Base-by-base conservation (phyloP, 805 yeast species). In the Ogataea parapolymorpha region DNA sequence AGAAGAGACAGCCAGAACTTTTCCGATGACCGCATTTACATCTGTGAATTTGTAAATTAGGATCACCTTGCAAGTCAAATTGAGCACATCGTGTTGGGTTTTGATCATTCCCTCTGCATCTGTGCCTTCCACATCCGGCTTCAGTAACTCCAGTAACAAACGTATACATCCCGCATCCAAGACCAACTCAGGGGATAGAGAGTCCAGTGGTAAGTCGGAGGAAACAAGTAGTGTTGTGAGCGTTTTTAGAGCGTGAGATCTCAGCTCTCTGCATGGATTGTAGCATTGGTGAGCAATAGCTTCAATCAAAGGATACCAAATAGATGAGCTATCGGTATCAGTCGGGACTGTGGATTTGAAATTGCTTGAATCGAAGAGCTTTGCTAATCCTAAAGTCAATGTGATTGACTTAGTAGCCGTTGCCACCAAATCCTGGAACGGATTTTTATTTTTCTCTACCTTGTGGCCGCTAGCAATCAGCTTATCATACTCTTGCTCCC, bases 271-370 rank as follows among this genome's bases (percentile, higher is more conserved):
- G 58, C 95, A 86, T 14, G 96, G 95, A 54, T 89, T 89, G 58
- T 84, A 74, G 58, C 96, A 85, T 59, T 90, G 96, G 54, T 85
- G 91, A 0, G 93, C 88, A 39, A 89, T 69, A 0, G 95, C 95
- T 56, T 87, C 91, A 22, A 85, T 70, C 45, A 86, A 67, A 1
- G 95, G 83, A 49, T 74, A 75, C 51, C 78, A 67, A 17, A 61
- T 51, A 10, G 55, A 51, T 15, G 65, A 54, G 32, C 62, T 62
- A 1, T 56, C 42, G 38, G 56, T 39, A 35, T 62, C 66, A 37
- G 62, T 56, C 4, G 60, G 63, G 20, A 58, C 43, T n/a, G 63
- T 53, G 7, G 35, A 32, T 25, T 37, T 42, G 45, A 72, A 70
- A 3, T 59, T 57, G 11, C 58, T 51, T 5, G 59, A 47, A 8